A percentile compares a stretch with the other conserved stretches of the same genome.
Evolutionary conservation across 768 basidiomycete species (phyloP).

Genomic region (Naganishia vishniacii): DNA sequence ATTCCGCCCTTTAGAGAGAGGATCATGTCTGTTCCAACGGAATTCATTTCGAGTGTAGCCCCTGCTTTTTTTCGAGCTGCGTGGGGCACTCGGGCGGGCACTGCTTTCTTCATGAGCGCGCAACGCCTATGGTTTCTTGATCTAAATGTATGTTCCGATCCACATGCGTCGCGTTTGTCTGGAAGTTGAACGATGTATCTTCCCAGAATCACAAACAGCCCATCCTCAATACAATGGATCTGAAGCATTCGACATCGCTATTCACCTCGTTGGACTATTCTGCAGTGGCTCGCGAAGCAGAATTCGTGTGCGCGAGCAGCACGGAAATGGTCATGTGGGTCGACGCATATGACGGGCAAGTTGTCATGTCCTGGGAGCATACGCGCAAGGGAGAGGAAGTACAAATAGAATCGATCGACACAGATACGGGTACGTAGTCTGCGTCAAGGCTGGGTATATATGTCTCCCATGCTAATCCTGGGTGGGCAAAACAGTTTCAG

Average conservation of each 20-base stretch:
- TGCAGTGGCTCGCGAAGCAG: not conserved
- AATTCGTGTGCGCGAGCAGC: conserved; percentile 11
- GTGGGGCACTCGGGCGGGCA: conserved; percentile 3
- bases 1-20: not conserved
- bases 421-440: not conserved
- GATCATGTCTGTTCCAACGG: not conserved
- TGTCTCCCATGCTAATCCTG: not conserved
- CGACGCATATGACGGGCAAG: conserved; percentile 7
- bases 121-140: not conserved
- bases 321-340: conserved; percentile 18
- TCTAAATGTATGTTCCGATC: not conserved
- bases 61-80: conserved; percentile 6
- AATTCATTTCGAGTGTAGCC: not conserved
- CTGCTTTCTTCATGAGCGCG: not conserved
- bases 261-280: conserved; percentile 18
- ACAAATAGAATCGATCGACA: not conserved
- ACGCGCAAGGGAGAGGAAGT: conserved; percentile 1
- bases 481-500: not conserved
- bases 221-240: conserved; percentile 2
- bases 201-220: not conserved
- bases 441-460: not conserved
- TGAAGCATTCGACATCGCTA: not conserved
- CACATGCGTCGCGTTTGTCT: too few relatives aligned
- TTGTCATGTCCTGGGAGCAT: conserved; percentile 18
- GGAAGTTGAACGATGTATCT: not conserved